Evolutionary conservation across 1,139 yeast genomes (phyloP), one percentile per base, ranked within the genome.

Genomic region (Pichia cactophila): DNA sequence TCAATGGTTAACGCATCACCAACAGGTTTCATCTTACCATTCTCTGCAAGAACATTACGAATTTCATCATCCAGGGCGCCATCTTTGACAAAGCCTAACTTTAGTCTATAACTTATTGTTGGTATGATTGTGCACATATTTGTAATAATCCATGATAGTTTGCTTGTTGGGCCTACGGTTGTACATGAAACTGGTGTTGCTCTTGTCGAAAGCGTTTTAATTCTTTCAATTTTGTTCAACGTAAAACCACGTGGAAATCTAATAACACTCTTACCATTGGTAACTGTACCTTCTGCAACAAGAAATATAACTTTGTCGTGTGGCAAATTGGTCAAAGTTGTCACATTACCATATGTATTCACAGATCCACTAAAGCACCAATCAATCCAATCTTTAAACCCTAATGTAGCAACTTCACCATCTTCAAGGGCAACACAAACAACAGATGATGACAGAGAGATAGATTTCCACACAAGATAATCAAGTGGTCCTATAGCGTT

Each of bases 211-310:
- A 78, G 52, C 0, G 78, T 68, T 55, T 74, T 78, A 46, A 75
- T 58, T 26, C 61, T 62, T 41, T 45, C 33, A 36, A 50, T 31
- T 43, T 61, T 61, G 3, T 38, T 38, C 9, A 38, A 23, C 1
- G 28, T 20, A 38, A 54, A 57, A 16, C 17, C 53, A 44, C 14
- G 54, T 41, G 56, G 69, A 52, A 37, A 53, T 23, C 45, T 47
- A 48, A 57, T 64, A 49, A 50, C 48, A 26, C 45, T 51, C 16
- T 50, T 66, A 50, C 84, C 84, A 60, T 83, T 84, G 1, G 87
- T 77, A 0, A 87, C 71, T 0, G 89, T 81, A 0, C 89, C 89
- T 60, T 85, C 94, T 23, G 79, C 69, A 46, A 83, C 74, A 43
- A 81, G 59, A 52, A 71, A 77, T 3, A 75, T 70, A n/a, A 71